Evolutionary conservation across 2,329 filamentous ascomycete species (phyloP), one percentile per base, ranked within the genome.

Genomic region (Shiraia bambusicola): DNA sequence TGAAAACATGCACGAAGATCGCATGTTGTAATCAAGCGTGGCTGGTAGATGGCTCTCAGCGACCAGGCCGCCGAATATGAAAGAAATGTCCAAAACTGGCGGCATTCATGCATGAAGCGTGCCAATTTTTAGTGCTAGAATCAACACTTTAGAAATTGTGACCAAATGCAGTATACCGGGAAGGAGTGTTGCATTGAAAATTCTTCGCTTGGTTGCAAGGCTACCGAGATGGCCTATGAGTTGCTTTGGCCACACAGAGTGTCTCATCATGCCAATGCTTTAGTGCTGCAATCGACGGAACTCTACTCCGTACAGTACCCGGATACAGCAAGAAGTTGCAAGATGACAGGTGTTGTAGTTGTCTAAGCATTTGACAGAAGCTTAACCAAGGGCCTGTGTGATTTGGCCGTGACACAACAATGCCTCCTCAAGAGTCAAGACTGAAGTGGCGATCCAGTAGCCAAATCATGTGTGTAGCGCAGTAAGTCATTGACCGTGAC

Each of bases 261-360:
- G 38, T 33, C 38, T 41, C 35, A 37, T 9, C 15, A 37, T 40
- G 47, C 40, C 41, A 44, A 49, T n/a, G 22, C 32, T 49, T 45
- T 52, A 52, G 49, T 41, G 43, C 49, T 27, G 36, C 37, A n/a
- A 40, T 47, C 37, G 17, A 55, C 44, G 31, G 46, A 9, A 26
- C 14, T 3, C 1, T 14, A n/a, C n/a, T n/a, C n/a, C n/a, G n/a
- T n/a, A 17, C 48, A 29, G 17, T 50, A 15, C 48, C 41, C 4
- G 8, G 13, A 49, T 47, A 26, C 12, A 35, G 49, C 35, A 49
- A 15, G 22, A 33, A 35, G 24, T 30, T 25, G 22, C 27, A 19
- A 17, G 10, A 6, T 17, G 27, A 4, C 24, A 34, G 25, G 19
- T 26, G 24, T 30, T 25, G 22, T 8, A 24, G 28, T 29, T n/a